A percentile compares a stretch with the other conserved stretches of the same genome.
Conservation (phyloP, 257 asterid species). For the Marsdenia floribunda region DNA sequence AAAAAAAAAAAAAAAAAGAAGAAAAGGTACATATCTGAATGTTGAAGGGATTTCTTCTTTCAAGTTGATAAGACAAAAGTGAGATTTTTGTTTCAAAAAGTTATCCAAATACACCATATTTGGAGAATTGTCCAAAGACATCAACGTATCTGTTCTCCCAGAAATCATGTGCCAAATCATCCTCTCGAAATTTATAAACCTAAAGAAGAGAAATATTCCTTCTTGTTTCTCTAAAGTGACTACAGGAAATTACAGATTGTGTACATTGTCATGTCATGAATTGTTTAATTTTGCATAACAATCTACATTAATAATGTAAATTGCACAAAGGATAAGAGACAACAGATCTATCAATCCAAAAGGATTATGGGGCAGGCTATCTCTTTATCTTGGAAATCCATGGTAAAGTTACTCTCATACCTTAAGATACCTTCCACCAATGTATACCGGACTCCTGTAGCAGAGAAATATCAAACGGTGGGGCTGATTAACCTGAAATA, state of each 20-base stretch:
- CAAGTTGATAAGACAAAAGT: too few species aligned
- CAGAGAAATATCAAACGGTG: constrained; percentile 50
- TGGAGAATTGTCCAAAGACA: background rate
- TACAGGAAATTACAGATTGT: background rate
- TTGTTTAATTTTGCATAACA: background rate
- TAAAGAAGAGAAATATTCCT: background rate
- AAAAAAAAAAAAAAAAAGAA: too few species aligned
- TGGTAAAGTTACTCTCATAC: constrained; percentile 27
- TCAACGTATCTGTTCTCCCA: background rate
- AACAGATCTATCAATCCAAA: background rate
- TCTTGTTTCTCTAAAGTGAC: background rate
- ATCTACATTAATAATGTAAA: background rate
- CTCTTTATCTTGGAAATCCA: background rate
- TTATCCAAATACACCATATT: background rate
- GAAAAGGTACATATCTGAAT: too few species aligned
- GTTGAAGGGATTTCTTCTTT: too few species aligned
- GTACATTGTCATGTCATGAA: background rate
- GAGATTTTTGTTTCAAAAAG: too few species aligned
- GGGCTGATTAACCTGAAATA: constrained; percentile 51
- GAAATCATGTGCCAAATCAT: background rate
- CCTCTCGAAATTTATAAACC: background rate
- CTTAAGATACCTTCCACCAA: constrained; percentile 98
- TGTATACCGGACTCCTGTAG: constrained; percentile 58
- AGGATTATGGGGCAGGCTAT: background rate
- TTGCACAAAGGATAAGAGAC: background rate